Evolutionary conservation across 1,139 yeast genomes (phyloP), one percentile per base, ranked within the genome.

Genomic region (Nakaseomyces delphensis): DNA sequence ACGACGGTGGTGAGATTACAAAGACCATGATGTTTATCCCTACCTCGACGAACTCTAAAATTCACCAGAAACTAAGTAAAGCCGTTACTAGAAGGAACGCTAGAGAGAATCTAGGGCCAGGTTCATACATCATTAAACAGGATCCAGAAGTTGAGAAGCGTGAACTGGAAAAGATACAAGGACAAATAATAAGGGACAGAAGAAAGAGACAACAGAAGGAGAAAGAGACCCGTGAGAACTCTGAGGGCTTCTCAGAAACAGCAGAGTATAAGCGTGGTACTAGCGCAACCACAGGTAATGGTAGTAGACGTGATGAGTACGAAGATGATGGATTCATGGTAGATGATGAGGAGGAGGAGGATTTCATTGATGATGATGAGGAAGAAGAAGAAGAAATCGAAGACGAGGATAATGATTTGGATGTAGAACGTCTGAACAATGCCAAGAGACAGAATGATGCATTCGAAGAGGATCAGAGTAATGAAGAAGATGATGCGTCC

Each of bases 141-240:
- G 98, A 91, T 67, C 98, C 98, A 2, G 85, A 86, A 60, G 70
- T 81, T 62, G 79, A 80, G 51, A 89, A 87, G 57, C 76, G 84
- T 56, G 78, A 78, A 54, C 79, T 89, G 27, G 96, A 86, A 60
- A 84, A 78, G 64, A 79, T 77, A 48, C 95, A 83, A 55, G 76
- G 78, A 53, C 77, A 84, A 65, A 71, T 79, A 48, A 66, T 76
- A 58, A 76, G 83, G 63, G 76, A 81, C 63, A 74, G 79, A 70
- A 71, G 89, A 68, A 81, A 77, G 70, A 68, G 76, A 53, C 76
- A 72, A 51, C 62, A 71, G 51, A 78, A 74, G 56, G 69, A 76
- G 46, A 79, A 73, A 44, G 80, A 76, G 52, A 71, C 70, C 48
- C 62, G 67, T 45, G 66, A 65, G 37, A 18, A 24, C 19, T 33